Base-by-base conservation (phyloP, 441 rosid genomes). In the Bocquillonia castaneifolia region DNA sequence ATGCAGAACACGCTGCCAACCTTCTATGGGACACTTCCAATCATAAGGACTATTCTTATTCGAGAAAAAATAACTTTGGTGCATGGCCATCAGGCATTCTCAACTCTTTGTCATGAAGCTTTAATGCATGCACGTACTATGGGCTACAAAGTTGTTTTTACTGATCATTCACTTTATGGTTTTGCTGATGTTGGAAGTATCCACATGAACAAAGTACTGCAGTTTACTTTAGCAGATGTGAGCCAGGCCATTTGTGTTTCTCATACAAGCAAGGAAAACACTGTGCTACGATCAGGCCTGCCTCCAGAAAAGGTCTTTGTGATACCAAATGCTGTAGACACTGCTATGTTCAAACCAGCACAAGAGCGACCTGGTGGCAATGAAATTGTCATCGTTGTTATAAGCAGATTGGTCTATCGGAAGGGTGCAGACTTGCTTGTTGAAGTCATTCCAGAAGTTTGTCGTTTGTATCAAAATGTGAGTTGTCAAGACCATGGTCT, bases 61-160 rank as follows among this genome's bases (percentile, higher is more conserved):
- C 88, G 99, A 58, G 97, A 94, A 83, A 86, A 72, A 39, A 90
- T 92, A 67, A 83, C 94, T 0, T 70, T 94, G 63, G 96, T 92
- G 77, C 98, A 92, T 68, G 99, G 94, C 23, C 99, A 94, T 80
- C 97, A 88, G 78, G 99, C 99, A 72, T 92, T 94, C 81, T 94
- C 97, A 3, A 92, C 96, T 18, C 93, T 94, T 42, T 92, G 97
- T 77, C 99, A 94, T n/a, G 97, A 92, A 81, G 96, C 97, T 47
- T 63, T 92, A 81, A 94, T 92, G 97, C 98, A 94, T 5, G 94
- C 98, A 6, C 85, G 94, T 6, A 92, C 96, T 0, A 92, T 90
- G 97, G 96, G 98, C 0, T 92, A 90, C 75, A 94, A 72, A 80
- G 97, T 87, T 64, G 93, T 90, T 6, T 94, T 94, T 56, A 92